Evolutionary conservation across 2,329 filamentous ascomycete genomes (phyloP), one percentile per base, ranked within the genome.

Genomic region (Teratosphaeria zuluensis): DNA sequence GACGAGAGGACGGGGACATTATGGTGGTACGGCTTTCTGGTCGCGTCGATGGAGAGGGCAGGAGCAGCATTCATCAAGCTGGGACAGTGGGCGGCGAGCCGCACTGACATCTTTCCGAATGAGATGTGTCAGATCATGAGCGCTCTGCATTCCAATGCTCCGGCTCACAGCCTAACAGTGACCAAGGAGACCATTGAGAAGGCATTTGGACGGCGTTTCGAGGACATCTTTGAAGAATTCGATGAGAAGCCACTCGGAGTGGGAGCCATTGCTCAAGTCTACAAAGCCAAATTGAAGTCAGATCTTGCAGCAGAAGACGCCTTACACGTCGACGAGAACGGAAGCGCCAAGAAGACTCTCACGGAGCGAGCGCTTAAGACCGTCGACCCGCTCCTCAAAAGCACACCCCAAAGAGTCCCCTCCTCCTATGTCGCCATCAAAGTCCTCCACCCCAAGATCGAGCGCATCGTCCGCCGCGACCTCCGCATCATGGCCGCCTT

Each of bases 41-140:
- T 97, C 9, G 82, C 80, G 59, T 82, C 88, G 31, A 97, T 99
- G 94, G 92, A 99, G 75, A 81, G 86, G 70, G 90, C 92, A 19
- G 94, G 94, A 0, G 92, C 94, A 52, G 91, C 94, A 0, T 99
- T 99, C 70, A 99, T 99, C 76, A 99, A 99, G 85, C 84, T 99
- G 57, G 94, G 94, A 16, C 94, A 99, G 85, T 99, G 94, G 94
- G 94, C 94, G 19, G 94, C 94, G 2, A 97, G 94, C 4, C 83
- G 94, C 71, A 89, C 92, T 51, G 94, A 99, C 74, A 96, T 99
- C 69, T 99, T 99, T 71, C 94, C 94, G 1, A 88, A 82, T 24
- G 86, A 96, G 73, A 85, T 99, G 83, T 99, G 94, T 75, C 83
- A 83, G 51, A 85, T 92, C 71, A 94, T 99, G 92, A 95, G 92